phyloP scores from a whole-genome alignment of 768 basidiomycete genomes.

The Clavulina sp. region DNA sequence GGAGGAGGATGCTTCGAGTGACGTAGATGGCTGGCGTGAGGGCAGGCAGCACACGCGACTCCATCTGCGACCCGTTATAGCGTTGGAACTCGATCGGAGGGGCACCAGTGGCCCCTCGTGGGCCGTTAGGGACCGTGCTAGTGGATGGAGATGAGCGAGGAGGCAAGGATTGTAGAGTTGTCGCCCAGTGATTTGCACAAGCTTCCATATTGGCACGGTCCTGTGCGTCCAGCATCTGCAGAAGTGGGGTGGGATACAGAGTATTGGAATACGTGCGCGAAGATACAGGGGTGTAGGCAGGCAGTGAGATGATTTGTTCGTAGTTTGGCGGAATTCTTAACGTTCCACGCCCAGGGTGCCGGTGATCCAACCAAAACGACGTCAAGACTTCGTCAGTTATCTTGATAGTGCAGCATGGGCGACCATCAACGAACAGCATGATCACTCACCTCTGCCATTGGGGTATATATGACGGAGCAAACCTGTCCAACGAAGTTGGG shows the following conservation, averaged over 20 bases:
- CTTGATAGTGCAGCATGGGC: too few species aligned
- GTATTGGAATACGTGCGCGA: background rate
- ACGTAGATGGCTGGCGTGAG: background rate
- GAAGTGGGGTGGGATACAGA: background rate
- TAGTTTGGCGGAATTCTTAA: background rate
- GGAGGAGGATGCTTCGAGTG: background rate
- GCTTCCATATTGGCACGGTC: background rate
- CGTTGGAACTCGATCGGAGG: background rate
- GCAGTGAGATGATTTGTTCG: background rate
- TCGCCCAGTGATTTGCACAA: background rate
- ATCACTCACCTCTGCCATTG: background rate
- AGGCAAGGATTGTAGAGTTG: background rate
- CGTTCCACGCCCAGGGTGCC: background rate
- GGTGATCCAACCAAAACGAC: background rate
- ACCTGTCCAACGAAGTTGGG: background rate
- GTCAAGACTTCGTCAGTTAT: too few species aligned
- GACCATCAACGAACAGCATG: too few species aligned
- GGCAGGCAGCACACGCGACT: background rate
- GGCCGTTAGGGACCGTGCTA: background rate
- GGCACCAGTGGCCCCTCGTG: background rate
- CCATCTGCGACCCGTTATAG: background rate
- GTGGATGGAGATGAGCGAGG: background rate
- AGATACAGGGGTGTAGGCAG: background rate
- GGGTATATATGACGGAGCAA: background rate
- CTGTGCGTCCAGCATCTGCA: background rate